phyloP scores from a whole-genome alignment of 1,284 basidiomycete species.

The Microbotryum lychnidis-dioicae region DNA sequence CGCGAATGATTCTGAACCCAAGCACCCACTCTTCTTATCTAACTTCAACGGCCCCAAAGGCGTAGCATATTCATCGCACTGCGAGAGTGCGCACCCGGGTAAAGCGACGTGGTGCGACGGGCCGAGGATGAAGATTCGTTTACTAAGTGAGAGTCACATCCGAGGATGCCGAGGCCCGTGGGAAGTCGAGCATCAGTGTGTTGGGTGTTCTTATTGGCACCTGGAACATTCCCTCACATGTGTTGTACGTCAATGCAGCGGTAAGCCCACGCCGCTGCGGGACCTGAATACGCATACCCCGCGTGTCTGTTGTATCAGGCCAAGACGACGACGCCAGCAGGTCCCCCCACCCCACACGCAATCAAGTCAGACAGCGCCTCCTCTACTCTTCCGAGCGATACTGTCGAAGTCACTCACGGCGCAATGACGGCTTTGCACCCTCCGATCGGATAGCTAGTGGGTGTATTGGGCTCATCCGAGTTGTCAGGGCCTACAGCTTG shows the following conservation, averaged over 20 bases:
- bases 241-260: conserved; percentile 67
- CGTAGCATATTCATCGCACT: conserved; percentile 67
- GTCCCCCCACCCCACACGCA: background rate
- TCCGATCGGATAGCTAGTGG: conserved; percentile 55
- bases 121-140: conserved; percentile 82
- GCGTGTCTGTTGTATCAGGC: conserved; percentile 61
- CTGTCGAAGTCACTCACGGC: conserved; percentile 55
- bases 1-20: background rate
- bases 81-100: conserved; percentile 74
- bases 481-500: conserved; percentile 44
- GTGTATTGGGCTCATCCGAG: conserved; percentile 42
- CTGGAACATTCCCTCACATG: conserved; percentile 52
- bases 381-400: background rate
- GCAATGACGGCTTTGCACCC: conserved; percentile 87
- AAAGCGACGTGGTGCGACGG: conserved; percentile 92
- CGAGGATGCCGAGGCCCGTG: background rate
- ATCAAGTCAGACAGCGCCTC: background rate
- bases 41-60: conserved; percentile 76
- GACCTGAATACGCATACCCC: conserved; percentile 90
- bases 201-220: too few relatives aligned
- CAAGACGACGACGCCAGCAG: conserved; percentile 3
- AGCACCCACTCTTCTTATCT: conserved; percentile 61
- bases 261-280: conserved; percentile 92
- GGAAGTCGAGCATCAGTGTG: background rate
- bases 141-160: conserved; percentile 8